A percentile compares a stretch with the other conserved stretches of the same genome.
phyloP scores from a whole-genome alignment of 768 basidiomycete species.

The Naganishia friedmannii region DNA sequence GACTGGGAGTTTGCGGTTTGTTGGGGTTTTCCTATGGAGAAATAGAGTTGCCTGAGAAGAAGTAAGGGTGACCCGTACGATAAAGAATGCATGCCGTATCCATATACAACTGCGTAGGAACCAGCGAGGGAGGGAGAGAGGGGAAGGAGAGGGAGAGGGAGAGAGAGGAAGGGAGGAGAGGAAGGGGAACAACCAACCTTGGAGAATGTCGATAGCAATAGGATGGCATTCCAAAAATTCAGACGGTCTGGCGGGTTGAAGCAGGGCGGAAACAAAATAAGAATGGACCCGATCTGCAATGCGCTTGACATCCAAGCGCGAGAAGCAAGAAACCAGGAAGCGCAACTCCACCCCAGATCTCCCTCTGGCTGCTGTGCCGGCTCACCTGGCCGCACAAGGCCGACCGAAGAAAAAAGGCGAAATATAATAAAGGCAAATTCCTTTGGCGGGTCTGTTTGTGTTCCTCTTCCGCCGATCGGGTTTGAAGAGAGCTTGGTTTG shows the following conservation, averaged over 20 bases:
- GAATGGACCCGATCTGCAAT: neutral
- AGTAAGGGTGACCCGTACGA: neutral
- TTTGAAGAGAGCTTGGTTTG: neutral
- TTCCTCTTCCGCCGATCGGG: conserved; percentile 9
- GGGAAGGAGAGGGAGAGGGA: conserved; percentile 14
- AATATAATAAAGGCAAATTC: neutral
- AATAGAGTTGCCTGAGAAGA: conserved; percentile 1
- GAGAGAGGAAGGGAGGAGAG: conserved; percentile 4
- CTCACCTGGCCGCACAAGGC: conserved; percentile 2
- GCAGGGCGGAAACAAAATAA: conserved; percentile 6
- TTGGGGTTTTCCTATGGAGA: conserved; percentile 1
- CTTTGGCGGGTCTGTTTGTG: neutral
- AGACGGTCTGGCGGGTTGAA: neutral
- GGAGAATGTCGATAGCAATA: neutral
- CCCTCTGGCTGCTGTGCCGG: too few species aligned
- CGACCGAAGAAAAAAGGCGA: neutral
- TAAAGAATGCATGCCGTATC: neutral
- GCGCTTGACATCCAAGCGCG: neutral
- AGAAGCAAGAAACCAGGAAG: neutral
- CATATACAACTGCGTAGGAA: neutral
- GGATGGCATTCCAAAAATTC: neutral
- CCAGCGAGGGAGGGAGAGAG: conserved; percentile 11
- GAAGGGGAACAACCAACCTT: too few species aligned
- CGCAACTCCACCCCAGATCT: too few species aligned
- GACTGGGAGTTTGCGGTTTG: conserved; percentile 8